Base-by-base conservation (phyloP, 2,329 filamentous ascomycete species). In the Seiridium unicorne region DNA sequence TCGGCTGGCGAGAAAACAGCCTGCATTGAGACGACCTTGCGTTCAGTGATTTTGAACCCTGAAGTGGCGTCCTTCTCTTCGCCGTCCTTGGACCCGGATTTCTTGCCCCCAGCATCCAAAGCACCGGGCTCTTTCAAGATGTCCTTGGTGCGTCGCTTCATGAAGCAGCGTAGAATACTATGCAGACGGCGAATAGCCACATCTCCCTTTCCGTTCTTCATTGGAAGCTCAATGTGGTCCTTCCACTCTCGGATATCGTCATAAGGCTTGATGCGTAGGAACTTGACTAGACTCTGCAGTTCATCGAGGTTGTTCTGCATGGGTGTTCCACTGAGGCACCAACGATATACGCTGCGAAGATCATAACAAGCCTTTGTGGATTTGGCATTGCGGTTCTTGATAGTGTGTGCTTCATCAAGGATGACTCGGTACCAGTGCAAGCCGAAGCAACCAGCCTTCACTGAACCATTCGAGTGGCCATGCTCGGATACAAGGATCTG, bases 231-330 rank as follows among this genome's bases (percentile, higher is more conserved):
- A 61, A 99, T 99, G 60, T 96, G 89, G 13, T 93, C 90, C 66
- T 94, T 93, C 94, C 95, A 99, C 61, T 90, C 87, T 8, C 85
- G 83, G 26, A 97, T 80, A 59, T 97, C 88, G 69, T 96, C 89
- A 70, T 95, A 98, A 0, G 95, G 95, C 66, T 91, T 90, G 71
- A 99, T 97, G 13, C 91, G 88, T 44, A 99, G 81, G 74, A 99
- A 99, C 63, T 89, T 91, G 73, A 99, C 92, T 58, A 99, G 79
- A 66, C 92, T 96, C 72, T 99, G 95, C 56, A 99, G 79, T 74
- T 99, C 95, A 65, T 99, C 95, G 5, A 99, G 84, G 68, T 97
- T 98, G 76, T 99, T 99, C 72, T 99, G 95, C 89, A 99, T 93
- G 0, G 95, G 95, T 1, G 95, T 99, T 57, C 95, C 95, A 0